Percentiles rank a stretch among this genome's conserved stretches.
Evolutionary conservation across 441 rosid genomes (phyloP).

Genomic region (Corymbia citriodora): DNA sequence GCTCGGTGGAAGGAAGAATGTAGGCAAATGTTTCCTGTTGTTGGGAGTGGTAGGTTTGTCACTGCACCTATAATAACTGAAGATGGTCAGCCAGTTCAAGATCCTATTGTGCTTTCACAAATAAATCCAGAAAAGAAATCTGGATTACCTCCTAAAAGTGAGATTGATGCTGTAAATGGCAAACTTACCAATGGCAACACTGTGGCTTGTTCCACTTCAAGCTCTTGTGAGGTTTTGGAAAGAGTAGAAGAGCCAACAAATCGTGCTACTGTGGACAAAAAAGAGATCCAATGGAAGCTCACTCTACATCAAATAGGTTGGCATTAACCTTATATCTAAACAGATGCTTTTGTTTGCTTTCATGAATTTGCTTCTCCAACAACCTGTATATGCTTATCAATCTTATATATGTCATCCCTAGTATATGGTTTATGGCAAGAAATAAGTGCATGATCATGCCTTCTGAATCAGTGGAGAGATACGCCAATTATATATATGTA

Average conservation of each 20-base stretch:
- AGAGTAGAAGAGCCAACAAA: neutral
- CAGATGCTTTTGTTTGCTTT: neutral
- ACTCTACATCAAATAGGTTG: constrained; percentile 15
- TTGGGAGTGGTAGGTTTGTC: constrained; percentile 12
- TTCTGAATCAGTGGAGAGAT: neutral
- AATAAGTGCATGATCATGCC: neutral
- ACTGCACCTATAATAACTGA: constrained; percentile 14
- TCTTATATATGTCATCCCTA: neutral
- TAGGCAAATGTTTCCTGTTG: constrained; percentile 7
- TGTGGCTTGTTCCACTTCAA: neutral
- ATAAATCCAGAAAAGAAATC: neutral
- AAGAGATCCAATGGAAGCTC: constrained; percentile 15
- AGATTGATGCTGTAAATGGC: neutral
- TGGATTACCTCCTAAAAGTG: neutral
- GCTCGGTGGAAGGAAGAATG: constrained; percentile 13
- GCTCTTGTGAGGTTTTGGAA: neutral
- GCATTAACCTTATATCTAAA: neutral
- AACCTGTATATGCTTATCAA: neutral
- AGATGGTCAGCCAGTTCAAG: constrained; percentile 8
- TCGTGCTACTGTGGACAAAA: neutral
- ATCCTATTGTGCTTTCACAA: constrained; percentile 5
- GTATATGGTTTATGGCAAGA: neutral
- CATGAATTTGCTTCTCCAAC: neutral
- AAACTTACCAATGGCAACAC: neutral
- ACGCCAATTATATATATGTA: neutral